Evolutionary conservation across 1,284 basidiomycete species (phyloP), one percentile per base, ranked within the genome.

Genomic region (Malassezia slooffiae): DNA sequence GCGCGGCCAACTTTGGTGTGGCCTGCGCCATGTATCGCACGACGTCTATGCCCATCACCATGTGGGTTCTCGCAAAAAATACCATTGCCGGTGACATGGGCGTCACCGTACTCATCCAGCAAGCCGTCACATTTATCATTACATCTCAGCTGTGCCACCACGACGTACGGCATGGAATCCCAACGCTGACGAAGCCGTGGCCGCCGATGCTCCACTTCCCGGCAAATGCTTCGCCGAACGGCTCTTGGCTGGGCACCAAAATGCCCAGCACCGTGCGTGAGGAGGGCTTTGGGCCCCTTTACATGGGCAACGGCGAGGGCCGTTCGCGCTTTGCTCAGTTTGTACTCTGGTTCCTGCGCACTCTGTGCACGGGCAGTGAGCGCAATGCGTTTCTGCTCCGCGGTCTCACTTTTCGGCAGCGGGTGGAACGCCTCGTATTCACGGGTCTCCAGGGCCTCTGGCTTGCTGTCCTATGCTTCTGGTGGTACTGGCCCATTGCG

Each of bases 1-100:
- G 56, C 9, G 53, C 56, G 2, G 60, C 64, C 56, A 67, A 67
- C 39, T 67, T 67, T 41, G 62, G 57, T 16, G 55, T 66, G 6
- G 61, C 59, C 1, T 52, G 56, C 0, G 60, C 58, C 10, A 53
- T 57, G 24, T 67, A 59, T 38, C 51, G 43, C 15, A 47, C 41
- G 13, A 50, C 52, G 5, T 22, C 20, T 23, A 38, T 26, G 12
- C 30, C 27, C 4, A 50, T 62, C 34, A 24, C 51, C 38, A 39
- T 64, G 24, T 67, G 63, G 63, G 52, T 50, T 2, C 51, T 64
- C n/a, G 26, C 47, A 8, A 50, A 53, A 1, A 55, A 60, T 19
- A 64, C 63, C 0, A 52, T 67, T 10, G 62, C 60, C 2, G 63
- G 63, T 6, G 63, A 65, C 38, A 62, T 67, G 62, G 63, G 63